phyloP scores from a whole-genome alignment of 345 rosid species.

The Tarenaya hassleriana region DNA sequence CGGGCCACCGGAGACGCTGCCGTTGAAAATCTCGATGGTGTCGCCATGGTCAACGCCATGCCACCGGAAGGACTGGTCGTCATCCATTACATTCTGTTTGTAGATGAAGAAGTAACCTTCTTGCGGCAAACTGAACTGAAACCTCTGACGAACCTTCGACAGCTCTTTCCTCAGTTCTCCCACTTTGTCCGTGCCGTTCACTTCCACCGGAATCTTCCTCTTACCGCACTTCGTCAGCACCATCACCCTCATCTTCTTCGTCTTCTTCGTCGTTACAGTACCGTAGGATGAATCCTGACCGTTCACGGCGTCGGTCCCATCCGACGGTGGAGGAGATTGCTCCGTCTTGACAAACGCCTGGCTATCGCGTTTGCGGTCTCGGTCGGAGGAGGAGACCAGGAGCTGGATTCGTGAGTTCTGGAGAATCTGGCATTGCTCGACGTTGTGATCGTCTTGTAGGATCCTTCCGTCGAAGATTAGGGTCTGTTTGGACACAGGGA shows the following conservation, averaged over 20 bases:
- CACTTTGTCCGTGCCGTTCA: slow-evolving; percentile 55
- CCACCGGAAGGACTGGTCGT: slow-evolving; percentile 71
- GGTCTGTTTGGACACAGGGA: slow-evolving; percentile 50
- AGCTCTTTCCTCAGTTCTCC: slow-evolving; percentile 64
- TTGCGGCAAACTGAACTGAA: slow-evolving; percentile 48
- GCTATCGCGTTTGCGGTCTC: slow-evolving; percentile 4
- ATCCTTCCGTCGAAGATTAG: slow-evolving; percentile 54
- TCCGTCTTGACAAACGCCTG: slow-evolving; percentile 26
- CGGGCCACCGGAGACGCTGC: slow-evolving; percentile 35
- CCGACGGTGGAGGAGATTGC: slow-evolving; percentile 24
- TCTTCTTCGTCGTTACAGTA: background rate
- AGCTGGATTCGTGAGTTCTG: slow-evolving; percentile 59
- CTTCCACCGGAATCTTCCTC: slow-evolving; percentile 57
- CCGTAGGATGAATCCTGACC: background rate
- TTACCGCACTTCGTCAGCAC: slow-evolving; percentile 48
- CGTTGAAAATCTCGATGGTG: slow-evolving; percentile 57
- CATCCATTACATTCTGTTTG: slow-evolving; percentile 75
- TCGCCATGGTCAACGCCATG: slow-evolving; percentile 60
- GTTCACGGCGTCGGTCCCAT: slow-evolving; percentile 31
- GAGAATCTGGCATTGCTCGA: slow-evolving; percentile 52
- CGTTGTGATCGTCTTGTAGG: slow-evolving; percentile 53
- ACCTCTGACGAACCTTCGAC: slow-evolving; percentile 48
- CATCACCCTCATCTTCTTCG: slow-evolving; percentile 54
- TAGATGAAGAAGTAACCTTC: slow-evolving; percentile 75
- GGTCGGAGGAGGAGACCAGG: slow-evolving; percentile 24